Evolutionary conservation across 257 asterid species (phyloP), one percentile per base, ranked within the genome.

Genomic region (Prunella vulgaris): DNA sequence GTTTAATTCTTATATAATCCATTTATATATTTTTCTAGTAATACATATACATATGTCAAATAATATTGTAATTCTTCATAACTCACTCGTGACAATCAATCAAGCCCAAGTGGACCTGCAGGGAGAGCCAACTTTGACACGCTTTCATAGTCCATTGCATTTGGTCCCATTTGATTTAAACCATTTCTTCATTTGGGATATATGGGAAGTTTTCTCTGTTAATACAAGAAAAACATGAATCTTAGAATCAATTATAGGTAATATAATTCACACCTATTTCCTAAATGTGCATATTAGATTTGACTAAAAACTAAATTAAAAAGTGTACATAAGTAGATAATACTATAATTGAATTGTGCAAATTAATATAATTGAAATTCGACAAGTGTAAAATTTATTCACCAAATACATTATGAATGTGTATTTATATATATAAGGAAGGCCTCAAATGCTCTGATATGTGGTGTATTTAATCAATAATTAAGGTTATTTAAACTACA

Each of bases 71-170:
- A 60, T 48, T 57, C 38, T 46, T 56, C 32, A 58, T 74, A 30
- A 67, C 28, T 21, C 3, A 46, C 21, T 51, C 30, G 25, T 28
- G 37, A n/a, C 25, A 68, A 67, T 32, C 25, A 68, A 67, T 32
- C 38, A 66, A 46, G 6, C 60, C 8, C 66, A 38, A 64, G 30
- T 70, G 78, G 60, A 76, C 66, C 60, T n/a, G n/a, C n/a, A n/a
- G n/a, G 46, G 1, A 7, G 28, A 18, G 76, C 83, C 83, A 86
- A 82, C 66, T 84, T 86, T 86, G 89, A 86, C 89, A 82, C 89
- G 87, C 68, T 64, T 30, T 76, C 69, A 32, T 28, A 46, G 75
- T 82, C 60, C 90, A 80, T 70, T 79, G 89, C 33, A 82, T 49
- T 58, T 72, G 81, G 66, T 66, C 74, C 54, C 61, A 10, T 48